Base-by-base conservation (phyloP, 768 basidiomycete genomes). In the Pleurotus eryngii region DNA sequence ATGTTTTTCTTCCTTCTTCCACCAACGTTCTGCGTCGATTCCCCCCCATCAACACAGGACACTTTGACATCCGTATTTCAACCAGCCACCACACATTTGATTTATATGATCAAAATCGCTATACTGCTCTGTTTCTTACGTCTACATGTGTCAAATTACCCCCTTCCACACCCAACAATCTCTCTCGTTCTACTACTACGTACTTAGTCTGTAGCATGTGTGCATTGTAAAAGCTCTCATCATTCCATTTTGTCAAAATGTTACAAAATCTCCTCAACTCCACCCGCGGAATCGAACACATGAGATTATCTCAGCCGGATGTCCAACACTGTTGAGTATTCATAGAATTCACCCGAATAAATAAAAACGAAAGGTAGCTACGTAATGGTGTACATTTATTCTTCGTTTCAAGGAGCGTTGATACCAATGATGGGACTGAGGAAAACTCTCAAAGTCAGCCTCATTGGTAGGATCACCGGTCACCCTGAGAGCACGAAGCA, bases 401-500 rank as follows among this genome's bases (percentile, higher is more conserved):
- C n/a, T 17, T 22, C 2, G 9, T 45, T 3, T 45, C n/a, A 45
- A 35, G 49, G 49, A 11, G 49, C 49, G 20, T 54, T 54, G 27
- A 70, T 54, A 7, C 70, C 70, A 14, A 71, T 49, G 46, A 78
- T 66, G 11, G 77, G 76, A 57, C 78, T 77, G 57, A 79, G 63
- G 74, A 73, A 73, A 81, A 49, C 72, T 75, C 55, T 81, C 79
- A 49, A 73, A 80, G 60, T 80, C 77, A 22, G 67, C 70, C 59
- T 79, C 72, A 20, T 68, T 72, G n/a, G 59, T 67, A 17, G 74
- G 67, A 57, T 80, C 60, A 0, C 78, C 79, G 7, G 78, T 78
- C 3, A 79, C 77, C 49, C 61, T 71, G 55, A 80, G 60, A 0
- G 75, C 74, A 3, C 77, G 71, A 4, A 79, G 42, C 18, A 80